A percentile compares a stretch with the other conserved stretches of the same genome.
These are phyloP conservation scores for Albugo candida DNA, from an alignment of 352 stramenopile genomes.

Conservation along the genomic window DNA sequence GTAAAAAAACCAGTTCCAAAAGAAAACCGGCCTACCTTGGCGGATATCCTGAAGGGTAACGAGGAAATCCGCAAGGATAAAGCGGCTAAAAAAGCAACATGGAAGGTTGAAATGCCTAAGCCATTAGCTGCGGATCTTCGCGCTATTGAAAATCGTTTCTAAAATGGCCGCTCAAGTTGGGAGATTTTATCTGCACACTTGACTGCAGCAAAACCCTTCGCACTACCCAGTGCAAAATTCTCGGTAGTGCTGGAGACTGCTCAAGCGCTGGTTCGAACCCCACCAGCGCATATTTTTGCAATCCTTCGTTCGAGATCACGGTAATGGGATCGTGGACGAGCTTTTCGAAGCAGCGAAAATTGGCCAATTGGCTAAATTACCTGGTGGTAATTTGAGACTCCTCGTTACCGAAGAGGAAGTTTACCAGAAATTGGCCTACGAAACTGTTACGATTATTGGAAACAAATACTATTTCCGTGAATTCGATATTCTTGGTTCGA, in stretches of 20 bases:
- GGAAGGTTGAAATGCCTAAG: slow-evolving; percentile 1
- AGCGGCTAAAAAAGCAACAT: no score
- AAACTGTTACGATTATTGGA: slow-evolving; percentile 3
- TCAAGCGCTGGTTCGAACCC: not conserved
- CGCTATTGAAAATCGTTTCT: slow-evolving; percentile 4
- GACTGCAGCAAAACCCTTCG: not conserved
- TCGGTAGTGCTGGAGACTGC: not conserved
- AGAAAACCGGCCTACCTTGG: no score
- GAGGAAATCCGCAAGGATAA: no score
- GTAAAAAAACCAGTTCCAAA: no score
- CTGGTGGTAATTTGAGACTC: slow-evolving; percentile 1
- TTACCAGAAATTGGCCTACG: not conserved
- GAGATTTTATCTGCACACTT: not conserved
- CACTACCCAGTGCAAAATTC: not conserved
- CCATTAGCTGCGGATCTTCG: slow-evolving; percentile 3
- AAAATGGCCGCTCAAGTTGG: not conserved
- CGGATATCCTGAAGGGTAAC: no score
- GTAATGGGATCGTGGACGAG: slow-evolving; percentile 1
- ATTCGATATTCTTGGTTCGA: slow-evolving; percentile 3
- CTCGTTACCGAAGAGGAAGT: slow-evolving; percentile 1
- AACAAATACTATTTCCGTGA: slow-evolving; percentile 1
- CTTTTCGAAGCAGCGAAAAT: not conserved
- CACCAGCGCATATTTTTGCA: slow-evolving; percentile 1
- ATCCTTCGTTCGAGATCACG: slow-evolving; percentile 1
- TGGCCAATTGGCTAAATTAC: slow-evolving; percentile 1